Conservation (phyloP, 352 stramenopile species). For the Hyaloperonospora brassicae region DNA sequence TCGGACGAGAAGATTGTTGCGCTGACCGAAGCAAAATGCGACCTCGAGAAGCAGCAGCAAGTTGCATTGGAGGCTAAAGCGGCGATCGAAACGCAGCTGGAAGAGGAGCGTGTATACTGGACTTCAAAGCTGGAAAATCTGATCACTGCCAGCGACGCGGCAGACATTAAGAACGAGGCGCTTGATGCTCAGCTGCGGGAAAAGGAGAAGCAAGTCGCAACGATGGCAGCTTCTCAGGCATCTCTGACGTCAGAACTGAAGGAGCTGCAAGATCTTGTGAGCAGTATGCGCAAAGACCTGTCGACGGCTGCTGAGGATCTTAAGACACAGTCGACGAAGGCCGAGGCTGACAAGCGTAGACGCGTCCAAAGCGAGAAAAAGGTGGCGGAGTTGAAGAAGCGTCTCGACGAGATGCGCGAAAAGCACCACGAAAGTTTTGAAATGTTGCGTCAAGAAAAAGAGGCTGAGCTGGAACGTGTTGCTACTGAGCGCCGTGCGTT, state of each 20-base stretch:
- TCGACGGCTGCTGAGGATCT: constrained; percentile 57
- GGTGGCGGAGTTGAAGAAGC: constrained; percentile 33
- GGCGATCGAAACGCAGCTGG: constrained; percentile 31
- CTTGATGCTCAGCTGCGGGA: constrained; percentile 37
- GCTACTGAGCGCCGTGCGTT: constrained; percentile 30
- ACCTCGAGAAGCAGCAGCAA: constrained; percentile 28
- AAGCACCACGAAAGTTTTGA: constrained; percentile 55
- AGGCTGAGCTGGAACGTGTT: constrained; percentile 43
- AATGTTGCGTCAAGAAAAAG: constrained; percentile 54
- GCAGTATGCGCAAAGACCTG: constrained; percentile 54
- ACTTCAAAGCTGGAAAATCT: constrained; percentile 58
- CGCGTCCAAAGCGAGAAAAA: constrained; percentile 49
- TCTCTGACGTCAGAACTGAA: constrained; percentile 55
- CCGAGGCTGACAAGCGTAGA: constrained; percentile 44
- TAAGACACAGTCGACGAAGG: constrained; percentile 53
- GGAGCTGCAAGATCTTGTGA: constrained; percentile 52
- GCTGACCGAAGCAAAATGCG: constrained; percentile 17
- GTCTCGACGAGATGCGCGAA: constrained; percentile 47
- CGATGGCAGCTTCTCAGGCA: constrained; percentile 52
- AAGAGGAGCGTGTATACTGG: constrained; percentile 64
- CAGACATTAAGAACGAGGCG: constrained; percentile 31
- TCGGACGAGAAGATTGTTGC: constrained; percentile 21
- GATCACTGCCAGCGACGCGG: constrained; percentile 46
- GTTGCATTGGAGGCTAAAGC: constrained; percentile 14
- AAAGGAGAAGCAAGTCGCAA: constrained; percentile 65